Base-by-base conservation (phyloP, 2,329 filamentous ascomycete genomes). In the Xylariaceae sp. region DNA sequence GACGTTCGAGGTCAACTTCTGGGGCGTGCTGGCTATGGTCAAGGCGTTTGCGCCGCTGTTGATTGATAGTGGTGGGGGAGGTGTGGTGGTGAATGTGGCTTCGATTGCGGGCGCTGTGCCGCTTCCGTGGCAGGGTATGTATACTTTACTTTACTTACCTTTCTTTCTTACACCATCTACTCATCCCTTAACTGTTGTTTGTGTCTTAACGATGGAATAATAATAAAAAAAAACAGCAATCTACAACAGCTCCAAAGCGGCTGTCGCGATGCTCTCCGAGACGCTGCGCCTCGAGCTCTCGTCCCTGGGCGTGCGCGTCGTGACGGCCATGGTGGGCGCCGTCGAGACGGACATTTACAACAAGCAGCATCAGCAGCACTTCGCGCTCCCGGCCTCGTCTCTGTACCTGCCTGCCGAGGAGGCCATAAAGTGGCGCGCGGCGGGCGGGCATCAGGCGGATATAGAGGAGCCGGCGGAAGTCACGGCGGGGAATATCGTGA, bases 281-380 rank as follows among this genome's bases (percentile, higher is more conserved):
- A 50, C 49, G 0, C 36, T 59, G 18, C 51, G 53, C 1, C 30
- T 60, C 0, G 59, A 62, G 43, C 51, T 60, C 1, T 29, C 36
- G 2, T 50, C 55, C 0, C 53, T 62, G 3, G 50, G 53, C 3
- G 39, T 62, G 16, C 44, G 38, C 6, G 56, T 60, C 12, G 31
- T 52, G 17, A 31, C 43, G 12, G 32, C 43, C 28, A 43, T 46
- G 40, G 37, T 31, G 3, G 40, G 44, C 11, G 32, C 18, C 29
- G 21, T 47, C 11, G 34, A 41, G 12, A 34, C 36, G n/a, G 28
- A 28, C 19, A 24, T 24, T 7, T 24, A 24, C 21, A 40, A 40
- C 35, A 19, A 18, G 31, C 16, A 19, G 18, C 17, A 31, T 17
- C 15, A 17, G 15, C 19, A 15, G 12, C 17, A 33, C 18, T 33